phyloP scores from a whole-genome alignment of 225 moss, liverwort and hornwort species.

The Takakia lepidozioides region DNA sequence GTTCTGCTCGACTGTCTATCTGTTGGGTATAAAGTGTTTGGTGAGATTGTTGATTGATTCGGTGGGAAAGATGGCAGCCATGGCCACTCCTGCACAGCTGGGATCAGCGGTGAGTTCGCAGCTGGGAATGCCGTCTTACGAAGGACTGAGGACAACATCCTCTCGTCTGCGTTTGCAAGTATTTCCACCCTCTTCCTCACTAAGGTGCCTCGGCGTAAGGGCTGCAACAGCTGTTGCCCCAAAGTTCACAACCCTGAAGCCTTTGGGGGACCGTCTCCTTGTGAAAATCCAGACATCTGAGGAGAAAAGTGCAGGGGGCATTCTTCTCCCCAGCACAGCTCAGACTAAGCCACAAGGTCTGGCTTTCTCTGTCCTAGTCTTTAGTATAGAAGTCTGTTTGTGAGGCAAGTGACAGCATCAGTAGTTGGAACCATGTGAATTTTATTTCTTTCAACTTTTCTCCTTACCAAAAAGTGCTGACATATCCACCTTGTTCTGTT shows the following conservation, averaged over 20 bases:
- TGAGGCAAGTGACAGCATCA: too few relatives aligned
- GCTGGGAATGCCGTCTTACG: constrained; percentile 27
- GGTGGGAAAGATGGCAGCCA: constrained; percentile 5
- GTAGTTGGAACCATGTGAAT: too few relatives aligned
- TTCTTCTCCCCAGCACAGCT: constrained; percentile 67
- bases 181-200: constrained; percentile 7
- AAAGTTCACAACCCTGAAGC: constrained; percentile 81
- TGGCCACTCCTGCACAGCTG: constrained; percentile 6
- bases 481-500: too few relatives aligned
- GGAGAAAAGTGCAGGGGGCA: constrained; percentile 87
- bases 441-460: too few relatives aligned
- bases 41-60: too few relatives aligned
- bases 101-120: constrained; percentile 1
- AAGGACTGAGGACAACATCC: constrained; percentile 18
- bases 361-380: too few relatives aligned
- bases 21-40: too few relatives aligned
- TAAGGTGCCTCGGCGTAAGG: constrained; percentile 26
- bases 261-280: constrained; percentile 78
- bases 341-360: constrained; percentile 86
- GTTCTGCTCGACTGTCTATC: too few relatives aligned
- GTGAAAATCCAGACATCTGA: constrained; percentile 72
- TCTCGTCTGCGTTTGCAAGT: constrained; percentile 3
- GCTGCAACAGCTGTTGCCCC: constrained; percentile 73
- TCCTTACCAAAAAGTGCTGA: too few relatives aligned
- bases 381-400: too few relatives aligned